Conservation (phyloP, 257 asterid genomes). For the Nemophila menziesii region DNA sequence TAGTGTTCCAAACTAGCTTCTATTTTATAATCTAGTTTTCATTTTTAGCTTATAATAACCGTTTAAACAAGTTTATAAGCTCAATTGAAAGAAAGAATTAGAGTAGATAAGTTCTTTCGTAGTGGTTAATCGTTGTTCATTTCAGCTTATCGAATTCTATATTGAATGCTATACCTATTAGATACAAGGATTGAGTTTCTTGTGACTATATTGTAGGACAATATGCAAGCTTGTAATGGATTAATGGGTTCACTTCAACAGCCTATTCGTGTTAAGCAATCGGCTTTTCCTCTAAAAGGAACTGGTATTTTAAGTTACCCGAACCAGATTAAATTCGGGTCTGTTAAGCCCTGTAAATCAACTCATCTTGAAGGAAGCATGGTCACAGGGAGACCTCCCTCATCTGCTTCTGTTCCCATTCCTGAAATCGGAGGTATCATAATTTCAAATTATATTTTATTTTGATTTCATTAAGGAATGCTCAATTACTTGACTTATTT, state of each 20-base stretch:
- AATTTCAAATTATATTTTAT: no score
- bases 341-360: constrained; percentile 35
- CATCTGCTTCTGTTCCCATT: constrained; percentile 41
- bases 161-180: no score
- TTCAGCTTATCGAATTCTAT: no score
- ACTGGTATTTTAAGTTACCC: constrained; percentile 20
- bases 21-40: no score
- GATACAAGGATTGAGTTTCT: no score
- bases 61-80: no score
- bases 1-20: no score
- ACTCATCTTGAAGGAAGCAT: constrained; percentile 55
- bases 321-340: constrained; percentile 24
- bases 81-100: no score
- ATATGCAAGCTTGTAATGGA: constrained; percentile 58
- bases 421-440: constrained; percentile 40
- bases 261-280: constrained; percentile 22
- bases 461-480: no score
- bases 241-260: constrained; percentile 48
- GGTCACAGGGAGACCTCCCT: constrained; percentile 50
- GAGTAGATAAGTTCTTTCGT: no score
- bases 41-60: no score
- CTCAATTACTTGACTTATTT: not conserved
- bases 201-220: constrained; percentile 11
- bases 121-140: no score
- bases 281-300: constrained; percentile 26